Evolutionary conservation across 805 yeast species (phyloP).

Genomic region (Suhomyces faveliae): DNA sequence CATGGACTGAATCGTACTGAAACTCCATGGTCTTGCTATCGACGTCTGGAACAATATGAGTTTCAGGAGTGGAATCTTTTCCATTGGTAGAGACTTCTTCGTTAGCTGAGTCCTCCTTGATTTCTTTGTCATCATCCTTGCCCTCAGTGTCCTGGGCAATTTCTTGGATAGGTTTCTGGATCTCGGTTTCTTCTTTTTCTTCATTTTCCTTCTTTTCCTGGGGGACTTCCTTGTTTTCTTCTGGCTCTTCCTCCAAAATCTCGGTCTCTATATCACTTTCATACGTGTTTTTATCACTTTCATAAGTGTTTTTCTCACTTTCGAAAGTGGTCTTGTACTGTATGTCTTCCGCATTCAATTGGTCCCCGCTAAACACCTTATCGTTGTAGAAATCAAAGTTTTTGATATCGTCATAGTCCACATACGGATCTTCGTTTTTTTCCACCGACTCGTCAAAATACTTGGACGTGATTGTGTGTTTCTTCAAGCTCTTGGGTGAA

Average conservation of each 20-base stretch:
- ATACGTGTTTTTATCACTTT: slow-evolving; percentile 19
- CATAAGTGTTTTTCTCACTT: slow-evolving; percentile 2
- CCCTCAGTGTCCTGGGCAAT: no score
- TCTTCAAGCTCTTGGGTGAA: slow-evolving; percentile 2
- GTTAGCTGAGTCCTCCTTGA: background rate
- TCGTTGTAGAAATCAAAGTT: slow-evolving; percentile 6
- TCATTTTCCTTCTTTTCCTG: background rate
- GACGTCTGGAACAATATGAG: background rate
- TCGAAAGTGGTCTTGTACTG: no score
- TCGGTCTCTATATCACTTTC: slow-evolving; percentile 32
- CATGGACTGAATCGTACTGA: background rate
- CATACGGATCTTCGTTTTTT: background rate
- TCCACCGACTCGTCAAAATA: slow-evolving; percentile 4
- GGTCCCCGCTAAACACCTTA: slow-evolving; percentile 5
- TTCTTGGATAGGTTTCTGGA: no score
- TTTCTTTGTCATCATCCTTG: background rate
- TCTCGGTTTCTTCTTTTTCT: background rate
- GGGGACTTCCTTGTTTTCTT: background rate
- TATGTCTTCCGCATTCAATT: slow-evolving; percentile 1
- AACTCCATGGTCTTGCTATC: background rate
- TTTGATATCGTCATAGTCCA: slow-evolving; percentile 5
- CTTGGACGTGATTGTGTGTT: slow-evolving; percentile 7
- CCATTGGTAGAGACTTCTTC: background rate
- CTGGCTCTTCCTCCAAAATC: slow-evolving; percentile 9
- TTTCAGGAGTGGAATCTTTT: no score